Conservation (phyloP, 768 basidiomycete genomes). For the Nidula microcarpa region DNA sequence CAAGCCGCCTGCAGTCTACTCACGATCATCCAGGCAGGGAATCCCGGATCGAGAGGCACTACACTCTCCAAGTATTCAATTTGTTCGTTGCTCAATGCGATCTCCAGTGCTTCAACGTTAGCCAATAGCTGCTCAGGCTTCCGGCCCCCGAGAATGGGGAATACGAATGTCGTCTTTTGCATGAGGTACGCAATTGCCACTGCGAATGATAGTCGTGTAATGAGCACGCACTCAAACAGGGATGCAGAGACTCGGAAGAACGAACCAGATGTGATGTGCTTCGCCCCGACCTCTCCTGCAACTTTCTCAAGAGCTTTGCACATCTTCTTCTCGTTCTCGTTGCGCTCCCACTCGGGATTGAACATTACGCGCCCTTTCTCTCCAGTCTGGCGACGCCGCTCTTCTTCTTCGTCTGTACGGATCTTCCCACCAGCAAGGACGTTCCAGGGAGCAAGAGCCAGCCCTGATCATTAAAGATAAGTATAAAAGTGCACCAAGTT, state of each 20-base stretch:
- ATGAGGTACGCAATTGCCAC: slow-evolving; percentile 53
- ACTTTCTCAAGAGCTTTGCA: slow-evolving; percentile 44
- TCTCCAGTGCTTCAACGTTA: not conserved
- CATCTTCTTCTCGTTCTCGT: slow-evolving; percentile 36
- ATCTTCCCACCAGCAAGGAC: slow-evolving; percentile 31
- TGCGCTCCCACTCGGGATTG: slow-evolving; percentile 38
- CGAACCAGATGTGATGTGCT: slow-evolving; percentile 42
- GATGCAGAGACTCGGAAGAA: no score
- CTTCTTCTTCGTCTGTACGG: slow-evolving; percentile 43
- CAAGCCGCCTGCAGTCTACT: not conserved
- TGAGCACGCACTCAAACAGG: no score
- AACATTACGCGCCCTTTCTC: slow-evolving; percentile 33
- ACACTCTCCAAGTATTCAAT: not conserved
- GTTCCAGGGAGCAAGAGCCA: slow-evolving; percentile 23
- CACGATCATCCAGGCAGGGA: not conserved
- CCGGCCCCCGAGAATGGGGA: not conserved
- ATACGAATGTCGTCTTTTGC: not conserved
- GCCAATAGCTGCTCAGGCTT: not conserved
- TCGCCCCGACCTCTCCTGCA: slow-evolving; percentile 44
- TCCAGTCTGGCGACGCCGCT: slow-evolving; percentile 17
- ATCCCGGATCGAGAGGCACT: not conserved
- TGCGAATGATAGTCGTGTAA: no score
- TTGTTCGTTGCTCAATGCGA: not conserved
- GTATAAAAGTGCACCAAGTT: not conserved
- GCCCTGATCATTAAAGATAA: slow-evolving; percentile 8